Percentiles rank a stretch among this genome's conserved stretches.
These are phyloP conservation scores for Galeopsis tetrahit DNA, from an alignment of 257 asterid genomes.

Conservation along the genomic window DNA sequence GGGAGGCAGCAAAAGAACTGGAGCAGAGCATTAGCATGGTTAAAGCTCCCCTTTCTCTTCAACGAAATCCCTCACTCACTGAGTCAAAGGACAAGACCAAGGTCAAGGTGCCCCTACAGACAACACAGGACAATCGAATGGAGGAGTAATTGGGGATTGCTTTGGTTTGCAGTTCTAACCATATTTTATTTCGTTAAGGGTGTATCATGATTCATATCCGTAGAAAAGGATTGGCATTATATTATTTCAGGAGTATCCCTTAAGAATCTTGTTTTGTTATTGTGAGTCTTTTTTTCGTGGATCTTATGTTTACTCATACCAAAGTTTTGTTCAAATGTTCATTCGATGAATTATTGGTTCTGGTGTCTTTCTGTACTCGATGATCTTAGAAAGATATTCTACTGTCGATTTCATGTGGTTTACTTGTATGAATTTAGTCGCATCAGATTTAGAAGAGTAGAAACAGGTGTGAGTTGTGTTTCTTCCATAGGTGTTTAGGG, in stretches of 20 bases:
- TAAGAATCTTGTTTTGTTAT: background rate
- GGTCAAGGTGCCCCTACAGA: conserved; percentile 38
- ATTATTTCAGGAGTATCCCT: background rate
- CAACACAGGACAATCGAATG: conserved; percentile 41
- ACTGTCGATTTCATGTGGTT: background rate
- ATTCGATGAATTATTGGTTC: background rate
- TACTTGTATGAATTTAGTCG: background rate
- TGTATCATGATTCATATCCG: background rate
- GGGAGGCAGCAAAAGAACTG: conserved; percentile 58
- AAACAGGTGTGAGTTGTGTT: too few species aligned
- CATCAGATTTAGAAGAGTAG: background rate
- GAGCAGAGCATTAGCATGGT: conserved; percentile 59
- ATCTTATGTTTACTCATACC: background rate
- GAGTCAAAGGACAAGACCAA: conserved; percentile 53
- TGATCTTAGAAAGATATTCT: too few species aligned
- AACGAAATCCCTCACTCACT: conserved; percentile 51
- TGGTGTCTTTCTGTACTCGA: background rate
- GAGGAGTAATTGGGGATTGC: conserved; percentile 40
- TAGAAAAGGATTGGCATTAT: conserved; percentile 7
- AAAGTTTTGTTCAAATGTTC: background rate
- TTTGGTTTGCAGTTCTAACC: conserved; percentile 6
- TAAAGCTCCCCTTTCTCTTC: conserved; percentile 59
- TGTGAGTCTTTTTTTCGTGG: background rate
- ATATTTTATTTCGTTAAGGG: background rate
- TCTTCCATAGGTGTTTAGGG: too few species aligned